A percentile compares a stretch with the other conserved stretches of the same genome.
phyloP scores from a whole-genome alignment of 106 monocot genomes.

The Agapanthus africanus region DNA sequence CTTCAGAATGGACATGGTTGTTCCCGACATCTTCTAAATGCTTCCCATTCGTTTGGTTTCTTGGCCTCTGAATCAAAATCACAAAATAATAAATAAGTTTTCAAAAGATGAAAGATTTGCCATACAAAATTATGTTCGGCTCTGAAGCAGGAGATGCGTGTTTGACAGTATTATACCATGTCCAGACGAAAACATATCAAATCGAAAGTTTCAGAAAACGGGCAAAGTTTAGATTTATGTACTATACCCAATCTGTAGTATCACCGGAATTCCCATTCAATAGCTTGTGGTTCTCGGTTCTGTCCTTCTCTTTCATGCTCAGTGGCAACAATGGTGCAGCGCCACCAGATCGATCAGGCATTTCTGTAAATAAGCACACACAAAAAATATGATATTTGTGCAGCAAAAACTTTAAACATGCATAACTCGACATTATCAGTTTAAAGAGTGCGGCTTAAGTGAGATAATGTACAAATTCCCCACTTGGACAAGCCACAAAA shows the following conservation, averaged over 20 bases:
- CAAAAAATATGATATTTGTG: no score
- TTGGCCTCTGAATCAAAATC: slow-evolving; percentile 44
- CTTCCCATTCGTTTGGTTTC: slow-evolving; percentile 65
- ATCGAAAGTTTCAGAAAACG: not conserved
- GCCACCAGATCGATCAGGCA: slow-evolving; percentile 59
- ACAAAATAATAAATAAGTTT: no score
- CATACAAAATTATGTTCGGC: no score
- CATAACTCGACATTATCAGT: not conserved
- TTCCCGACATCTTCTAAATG: no score
- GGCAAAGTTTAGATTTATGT: no score
- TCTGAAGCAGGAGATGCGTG: not conserved
- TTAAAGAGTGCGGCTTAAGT: not conserved
- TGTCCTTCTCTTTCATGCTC: slow-evolving; percentile 64
- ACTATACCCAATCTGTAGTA: slow-evolving; percentile 48
- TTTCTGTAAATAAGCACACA: slow-evolving; percentile 60
- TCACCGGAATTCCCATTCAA: slow-evolving; percentile 59
- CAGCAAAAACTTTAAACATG: not conserved
- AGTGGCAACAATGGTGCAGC: slow-evolving; percentile 40
- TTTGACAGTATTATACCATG: no score
- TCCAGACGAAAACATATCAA: not conserved
- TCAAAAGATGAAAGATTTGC: no score
- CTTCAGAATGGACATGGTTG: slow-evolving; percentile 32
- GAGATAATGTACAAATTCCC: not conserved
- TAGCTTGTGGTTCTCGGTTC: slow-evolving; percentile 55
- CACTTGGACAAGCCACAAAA: not conserved